Evolutionary conservation across 805 yeast species (phyloP).

Genomic region (Candida sphagnicola): DNA sequence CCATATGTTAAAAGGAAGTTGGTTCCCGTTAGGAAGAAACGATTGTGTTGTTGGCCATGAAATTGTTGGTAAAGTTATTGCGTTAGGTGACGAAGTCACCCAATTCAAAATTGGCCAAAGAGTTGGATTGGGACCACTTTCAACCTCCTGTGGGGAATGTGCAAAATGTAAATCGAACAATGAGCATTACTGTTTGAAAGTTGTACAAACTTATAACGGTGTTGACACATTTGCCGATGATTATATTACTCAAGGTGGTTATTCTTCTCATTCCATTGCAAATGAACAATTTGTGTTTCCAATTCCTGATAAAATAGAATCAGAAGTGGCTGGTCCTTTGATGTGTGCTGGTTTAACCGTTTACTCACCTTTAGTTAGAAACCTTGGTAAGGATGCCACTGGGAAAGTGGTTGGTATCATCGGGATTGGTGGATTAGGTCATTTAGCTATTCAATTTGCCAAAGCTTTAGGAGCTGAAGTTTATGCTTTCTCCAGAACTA

Average conservation of each 20-base stretch:
- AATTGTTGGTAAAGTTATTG: slow-evolving; percentile 55
- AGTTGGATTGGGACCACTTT: slow-evolving; percentile 78
- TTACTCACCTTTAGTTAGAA: slow-evolving; percentile 48
- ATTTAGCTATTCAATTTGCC: slow-evolving; percentile 58
- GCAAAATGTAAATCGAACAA: slow-evolving; percentile 40
- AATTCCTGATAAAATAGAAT: slow-evolving; percentile 44
- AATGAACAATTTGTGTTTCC: slow-evolving; percentile 43
- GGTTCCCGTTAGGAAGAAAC: slow-evolving; percentile 39
- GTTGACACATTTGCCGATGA: slow-evolving; percentile 26
- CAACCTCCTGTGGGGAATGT: slow-evolving; percentile 61
- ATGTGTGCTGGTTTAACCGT: slow-evolving; percentile 57
- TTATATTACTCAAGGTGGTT: slow-evolving; percentile 42
- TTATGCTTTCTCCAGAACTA: slow-evolving; percentile 24
- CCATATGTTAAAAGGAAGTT: slow-evolving; percentile 49
- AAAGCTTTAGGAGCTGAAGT: slow-evolving; percentile 56
- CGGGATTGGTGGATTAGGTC: slow-evolving; percentile 69
- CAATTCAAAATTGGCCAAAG: slow-evolving; percentile 61
- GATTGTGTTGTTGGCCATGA: slow-evolving; percentile 58
- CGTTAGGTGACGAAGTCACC: slow-evolving; percentile 55
- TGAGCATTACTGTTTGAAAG: slow-evolving; percentile 48
- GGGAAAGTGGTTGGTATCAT: slow-evolving; percentile 53
- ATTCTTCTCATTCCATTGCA: slow-evolving; percentile 44
- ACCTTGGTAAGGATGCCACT: slow-evolving; percentile 20
- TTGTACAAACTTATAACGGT: slow-evolving; percentile 50
- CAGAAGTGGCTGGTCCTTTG: slow-evolving; percentile 47